phyloP scores from a whole-genome alignment of 306 rosid genomes.

The Gillenia trifoliata region DNA sequence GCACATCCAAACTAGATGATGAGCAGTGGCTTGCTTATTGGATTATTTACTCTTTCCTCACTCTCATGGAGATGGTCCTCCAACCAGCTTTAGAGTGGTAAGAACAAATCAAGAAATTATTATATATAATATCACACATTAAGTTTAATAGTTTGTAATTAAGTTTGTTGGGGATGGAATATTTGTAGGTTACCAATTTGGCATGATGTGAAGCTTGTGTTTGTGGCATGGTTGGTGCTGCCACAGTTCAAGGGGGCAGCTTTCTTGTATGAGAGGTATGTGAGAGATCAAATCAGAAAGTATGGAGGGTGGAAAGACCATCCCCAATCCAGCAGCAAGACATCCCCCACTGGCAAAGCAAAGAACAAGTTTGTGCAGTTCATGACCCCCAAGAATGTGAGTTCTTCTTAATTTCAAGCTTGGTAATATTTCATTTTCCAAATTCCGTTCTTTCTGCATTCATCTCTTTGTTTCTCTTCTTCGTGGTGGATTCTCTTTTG shows the following conservation, averaged over 20 bases:
- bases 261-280: conserved; percentile 68
- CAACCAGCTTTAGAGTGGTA: conserved; percentile 61
- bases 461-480: too few species aligned
- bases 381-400: conserved; percentile 45
- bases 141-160: not conserved
- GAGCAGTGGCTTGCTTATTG: conserved; percentile 97
- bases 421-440: not conserved
- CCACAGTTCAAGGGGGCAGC: conserved; percentile 94
- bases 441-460: too few species aligned
- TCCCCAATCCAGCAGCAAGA: not conserved
- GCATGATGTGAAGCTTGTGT: conserved; percentile 59
- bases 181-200: conserved; percentile 69
- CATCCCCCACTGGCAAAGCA: conserved; percentile 31
- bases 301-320: conserved; percentile 12
- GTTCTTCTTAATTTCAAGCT: not conserved
- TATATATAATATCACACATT: too few species aligned
- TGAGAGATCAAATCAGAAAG: conserved; percentile 48
- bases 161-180: not conserved
- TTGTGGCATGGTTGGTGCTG: conserved; percentile 82
- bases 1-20: conserved; percentile 64
- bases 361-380: conserved; percentile 55
- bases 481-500: not conserved
- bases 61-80: conserved; percentile 73
- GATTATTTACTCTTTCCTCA: conserved; percentile 81
- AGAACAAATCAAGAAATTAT: not conserved